Evolutionary conservation across 2,329 filamentous ascomycete species (phyloP).

Genomic region (Diaporthe caulivora): DNA sequence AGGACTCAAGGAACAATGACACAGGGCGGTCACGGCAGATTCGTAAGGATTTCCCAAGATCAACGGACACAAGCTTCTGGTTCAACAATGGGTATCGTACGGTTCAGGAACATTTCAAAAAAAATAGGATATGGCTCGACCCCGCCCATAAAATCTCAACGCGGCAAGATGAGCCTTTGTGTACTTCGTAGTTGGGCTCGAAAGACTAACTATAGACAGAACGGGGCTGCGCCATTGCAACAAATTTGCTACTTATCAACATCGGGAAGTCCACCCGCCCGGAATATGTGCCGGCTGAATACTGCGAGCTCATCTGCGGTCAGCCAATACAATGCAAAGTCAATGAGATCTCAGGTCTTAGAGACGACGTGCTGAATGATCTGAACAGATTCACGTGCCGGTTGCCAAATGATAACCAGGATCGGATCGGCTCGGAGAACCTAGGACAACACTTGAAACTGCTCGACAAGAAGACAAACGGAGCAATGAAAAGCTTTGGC

Average conservation of each 20-base stretch:
- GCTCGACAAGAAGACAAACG: no score
- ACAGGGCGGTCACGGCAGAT: no score
- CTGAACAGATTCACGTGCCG: conserved; percentile 83
- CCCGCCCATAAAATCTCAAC: no score
- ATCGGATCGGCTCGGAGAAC: conserved; percentile 64
- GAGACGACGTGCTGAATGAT: conserved; percentile 67
- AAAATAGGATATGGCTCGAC: no score
- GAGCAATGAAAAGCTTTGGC: no score
- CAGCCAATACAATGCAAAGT: conserved; percentile 63
- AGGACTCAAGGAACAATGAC: no score
- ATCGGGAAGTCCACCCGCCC: conserved; percentile 69
- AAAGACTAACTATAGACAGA: background rate
- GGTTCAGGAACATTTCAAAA: background rate
- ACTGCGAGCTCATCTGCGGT: conserved; percentile 72
- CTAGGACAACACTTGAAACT: no score
- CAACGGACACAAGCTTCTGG: no score
- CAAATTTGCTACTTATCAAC: conserved; percentile 73
- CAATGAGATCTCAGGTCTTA: conserved; percentile 63
- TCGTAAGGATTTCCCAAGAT: no score
- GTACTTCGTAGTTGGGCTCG: no score
- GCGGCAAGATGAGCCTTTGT: no score
- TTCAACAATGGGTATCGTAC: background rate
- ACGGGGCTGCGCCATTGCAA: conserved; percentile 37
- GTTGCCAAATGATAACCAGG: conserved; percentile 73
- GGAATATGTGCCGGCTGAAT: conserved; percentile 75